These are phyloP conservation scores for Colletotrichum gigasporum DNA, from an alignment of 2,329 filamentous ascomycete genomes.

Conservation along the genomic window DNA sequence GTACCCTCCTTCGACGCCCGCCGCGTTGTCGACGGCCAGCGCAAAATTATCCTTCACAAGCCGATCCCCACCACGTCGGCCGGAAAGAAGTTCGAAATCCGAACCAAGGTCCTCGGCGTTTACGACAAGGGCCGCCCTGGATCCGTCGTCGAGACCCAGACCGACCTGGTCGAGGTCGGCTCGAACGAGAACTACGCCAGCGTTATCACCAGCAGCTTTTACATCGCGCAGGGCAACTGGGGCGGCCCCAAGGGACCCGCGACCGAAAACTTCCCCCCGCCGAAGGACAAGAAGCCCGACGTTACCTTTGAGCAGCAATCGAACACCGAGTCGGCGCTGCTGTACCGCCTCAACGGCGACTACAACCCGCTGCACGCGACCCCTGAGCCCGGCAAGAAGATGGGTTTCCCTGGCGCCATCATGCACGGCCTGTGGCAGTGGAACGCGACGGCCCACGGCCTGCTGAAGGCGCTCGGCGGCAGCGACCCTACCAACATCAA, in stretches of 20 bases:
- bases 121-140: slow-evolving; percentile 91
- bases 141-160: slow-evolving; percentile 83
- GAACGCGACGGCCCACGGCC: slow-evolving; percentile 79
- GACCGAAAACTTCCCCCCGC: slow-evolving; percentile 80
- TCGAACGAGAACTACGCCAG: slow-evolving; percentile 77
- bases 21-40: slow-evolving; percentile 85
- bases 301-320: slow-evolving; percentile 76
- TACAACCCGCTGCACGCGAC: slow-evolving; percentile 94
- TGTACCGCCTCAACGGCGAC: slow-evolving; percentile 90
- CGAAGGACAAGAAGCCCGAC: slow-evolving; percentile 76
- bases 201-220: slow-evolving; percentile 78
- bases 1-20: slow-evolving; percentile 80
- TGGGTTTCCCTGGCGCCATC: slow-evolving; percentile 91
- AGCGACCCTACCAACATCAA: slow-evolving; percentile 83
- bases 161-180: slow-evolving; percentile 75
- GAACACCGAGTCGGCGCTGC: slow-evolving; percentile 74
- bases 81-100: slow-evolving; percentile 78
- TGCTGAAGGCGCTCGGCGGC: slow-evolving; percentile 78
- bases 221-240: slow-evolving; percentile 83
- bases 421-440: slow-evolving; percentile 91
- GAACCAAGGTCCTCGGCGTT: slow-evolving; percentile 82
- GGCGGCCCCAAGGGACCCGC: slow-evolving; percentile 90
- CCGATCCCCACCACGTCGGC: slow-evolving; percentile 76
- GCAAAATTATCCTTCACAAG: slow-evolving; percentile 80
- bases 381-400: slow-evolving; percentile 84